Evolutionary conservation across 2,329 filamentous ascomycete species (phyloP), one percentile per base, ranked within the genome.

Genomic region (Huntiella decipiens): DNA sequence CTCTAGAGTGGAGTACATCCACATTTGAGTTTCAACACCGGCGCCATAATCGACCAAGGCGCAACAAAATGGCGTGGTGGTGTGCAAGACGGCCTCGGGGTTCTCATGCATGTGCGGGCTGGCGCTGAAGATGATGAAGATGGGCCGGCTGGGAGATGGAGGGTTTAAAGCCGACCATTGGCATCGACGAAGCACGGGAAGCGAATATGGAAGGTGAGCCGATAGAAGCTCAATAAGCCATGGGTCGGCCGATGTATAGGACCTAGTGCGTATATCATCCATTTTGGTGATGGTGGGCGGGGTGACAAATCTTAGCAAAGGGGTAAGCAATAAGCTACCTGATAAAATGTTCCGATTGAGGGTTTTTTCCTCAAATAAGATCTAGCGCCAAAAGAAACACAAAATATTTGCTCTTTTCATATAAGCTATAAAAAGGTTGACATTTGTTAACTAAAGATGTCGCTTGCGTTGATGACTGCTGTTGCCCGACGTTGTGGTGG

Each of bases 11-110:
- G 64, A 66, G 56, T 77, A 82, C 1, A 82, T 54, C 70, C 73
- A 81, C 28, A 74, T 61, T 51, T 81, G 70, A 0, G 79, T 82
- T 55, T 80, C 77, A 0, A 73, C 74, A 0, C 67, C 65, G 45
- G 65, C 65, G 3, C 68, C 68, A 15, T 77, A 64, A 56, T 83
- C 78, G 4, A 79, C 55, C 54, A 76, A 80, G 0, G 71, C 73
- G 1, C 69, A 70, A 1, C 68, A 66, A 54, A 80, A 76, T 10
- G 15, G 45, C 12, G 17, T 32, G 16, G 33, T 32, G 7, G 40
- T 34, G 40, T 34, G 28, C 12, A 31, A 4, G 40, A 28, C 38
- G 4, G 32, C n/a, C 3, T 22, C 38, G 3, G 7, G 15, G 7
- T 44, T 28, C 4, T 10, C 28, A 13, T 42, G 38, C 2, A 46